Base-by-base conservation (phyloP, 106 monocot species). In the Dendrobium catenatum region DNA sequence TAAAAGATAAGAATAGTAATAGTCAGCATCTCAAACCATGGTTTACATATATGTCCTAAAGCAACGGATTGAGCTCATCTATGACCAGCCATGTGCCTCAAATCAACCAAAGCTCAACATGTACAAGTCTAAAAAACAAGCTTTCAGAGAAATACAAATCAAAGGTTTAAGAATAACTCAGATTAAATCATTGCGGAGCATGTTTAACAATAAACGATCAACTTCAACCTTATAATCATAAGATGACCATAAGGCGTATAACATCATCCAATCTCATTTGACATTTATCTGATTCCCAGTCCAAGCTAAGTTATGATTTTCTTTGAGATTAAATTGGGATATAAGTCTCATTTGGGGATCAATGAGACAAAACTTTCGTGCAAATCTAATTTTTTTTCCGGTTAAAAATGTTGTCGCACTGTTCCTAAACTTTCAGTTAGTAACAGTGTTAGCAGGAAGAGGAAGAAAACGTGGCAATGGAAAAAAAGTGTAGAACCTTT, bases 401-500 rank as follows among this genome's bases (percentile, higher is more conserved):
- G 33, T 29, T 15, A 70, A 70, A 37, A 37, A 37, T 10, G 13
- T 17, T 31, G 31, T 33, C 16, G 2, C 9, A 31, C 15, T 15
- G 4, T 70, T 70, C 33, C 16, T 70, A 70, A 31, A 31, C 33
- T 33, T 70, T 70, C 37, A 70, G 37, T 37, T 2, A 11, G 70
- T 37, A 70, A 15, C 37, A 33, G 24, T 70, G 37, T 15, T 16
- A 42, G 17, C 41, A 42, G 42, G 31, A 68, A 68, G 9, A 31
- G 6, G 29, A 70, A 70, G 13, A 37, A 27, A 70, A 37, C 37
- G 13, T 31, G 15, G 51, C 2, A 6, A 37, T 3, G 47, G n/a
- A 41, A 20, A 26, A 42, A 44, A 6, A 27, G 29, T 13, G 22
- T 37, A 70, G 20, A 33, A 92, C 96, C 90, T 97, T 97, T 76